phyloP scores from a whole-genome alignment of 352 stramenopile species.

The Elongisporangium undulatum region DNA sequence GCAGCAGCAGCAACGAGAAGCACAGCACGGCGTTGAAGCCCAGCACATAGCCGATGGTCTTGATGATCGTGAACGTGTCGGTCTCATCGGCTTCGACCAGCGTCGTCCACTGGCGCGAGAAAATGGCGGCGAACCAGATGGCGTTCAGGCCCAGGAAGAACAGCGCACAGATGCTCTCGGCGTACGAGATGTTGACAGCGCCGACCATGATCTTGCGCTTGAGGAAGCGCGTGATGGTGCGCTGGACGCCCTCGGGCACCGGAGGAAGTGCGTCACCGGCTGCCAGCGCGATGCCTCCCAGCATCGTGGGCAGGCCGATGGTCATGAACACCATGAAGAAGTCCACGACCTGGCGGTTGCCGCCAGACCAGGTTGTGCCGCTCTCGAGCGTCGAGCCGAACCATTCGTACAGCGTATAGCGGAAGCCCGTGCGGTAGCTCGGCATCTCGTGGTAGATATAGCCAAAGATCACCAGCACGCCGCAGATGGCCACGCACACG shows the following conservation, averaged over 20 bases:
- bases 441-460: conserved; percentile 75
- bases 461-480: conserved; percentile 42
- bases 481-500: conserved; percentile 42
- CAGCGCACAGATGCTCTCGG: conserved; percentile 60
- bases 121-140: conserved; percentile 79
- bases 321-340: conserved; percentile 70
- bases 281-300: conserved; percentile 61
- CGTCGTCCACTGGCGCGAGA: conserved; percentile 53
- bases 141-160: conserved; percentile 74
- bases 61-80: conserved; percentile 38
- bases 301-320: conserved; percentile 70
- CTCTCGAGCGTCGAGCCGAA: conserved; percentile 47
- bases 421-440: conserved; percentile 60
- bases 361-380: conserved; percentile 56
- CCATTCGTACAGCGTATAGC: conserved; percentile 57
- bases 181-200: conserved; percentile 73
- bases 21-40: conserved; percentile 76
- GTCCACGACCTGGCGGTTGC: conserved; percentile 68
- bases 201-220: conserved; percentile 78
- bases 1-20: conserved; percentile 59
- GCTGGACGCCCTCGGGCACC: conserved; percentile 62
- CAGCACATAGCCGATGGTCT: conserved; percentile 50
- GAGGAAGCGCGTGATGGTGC: conserved; percentile 71
- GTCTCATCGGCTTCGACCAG: conserved; percentile 44
- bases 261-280: conserved; percentile 64